Base-by-base conservation (phyloP, 371 early-diverging fungal species). In the Actinomucor elegans region DNA sequence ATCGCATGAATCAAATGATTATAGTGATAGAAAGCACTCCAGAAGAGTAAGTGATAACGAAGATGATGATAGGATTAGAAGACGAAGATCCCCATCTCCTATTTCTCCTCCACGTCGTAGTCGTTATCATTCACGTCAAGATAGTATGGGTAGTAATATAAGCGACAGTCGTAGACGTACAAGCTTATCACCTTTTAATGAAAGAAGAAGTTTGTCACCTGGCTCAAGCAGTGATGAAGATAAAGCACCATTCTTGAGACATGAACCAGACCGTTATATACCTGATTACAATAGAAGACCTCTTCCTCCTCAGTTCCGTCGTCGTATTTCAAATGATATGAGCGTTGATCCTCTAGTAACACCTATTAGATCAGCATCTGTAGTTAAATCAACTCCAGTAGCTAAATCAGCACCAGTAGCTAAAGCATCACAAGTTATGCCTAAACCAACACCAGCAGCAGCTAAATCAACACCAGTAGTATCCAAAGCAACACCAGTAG, bases 211-310 rank as follows among this genome's bases (percentile, higher is more conserved):
- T 20, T 14, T 18, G 24, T 50, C 50, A 9, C 50, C 50, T 24
- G 40, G 29, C 4, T 4, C 38, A 5, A 49, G 50, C 29, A 50
- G 50, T 50, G 50, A 50, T 18, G 50, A 50, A 18, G 50, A 50
- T 21, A 8, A 31, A 1, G 50, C 50, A 2, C 50, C 50, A 14
- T 50, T 50, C 21, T 20, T 38, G 27, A 12, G 31, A 38, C 2
- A 1, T 5, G 5, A 50, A 5, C 17, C 31, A 11, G 50, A 50
- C 20, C 29, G 26, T 29, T 50, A 50, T 20, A 4, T 29, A 4
- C 50, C 50, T 8, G 31, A 50, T 31, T 50, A 50, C 14, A 20
- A 38, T 20, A 37, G 27, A 40, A 37, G 50, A 37, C 50, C 50
- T 10, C 14, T 50, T 1, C 50, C 50, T 6, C 31, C 40, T 29